Base-by-base conservation (phyloP, 306 rosid species). In the cucumber (Cucumis sativus) region DNA sequence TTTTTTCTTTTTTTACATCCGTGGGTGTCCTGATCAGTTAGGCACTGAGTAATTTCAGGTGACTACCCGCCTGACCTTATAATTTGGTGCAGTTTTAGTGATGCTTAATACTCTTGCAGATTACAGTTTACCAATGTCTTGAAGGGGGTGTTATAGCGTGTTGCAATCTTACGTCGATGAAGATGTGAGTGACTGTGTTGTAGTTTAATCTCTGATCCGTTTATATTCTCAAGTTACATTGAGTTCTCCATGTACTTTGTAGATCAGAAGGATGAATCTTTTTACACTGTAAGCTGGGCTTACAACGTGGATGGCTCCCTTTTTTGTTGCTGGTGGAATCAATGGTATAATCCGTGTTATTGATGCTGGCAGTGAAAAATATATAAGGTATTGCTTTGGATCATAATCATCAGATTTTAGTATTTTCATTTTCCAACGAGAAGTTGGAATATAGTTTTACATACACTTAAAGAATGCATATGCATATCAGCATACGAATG, bases 181-280 rank as follows among this genome's bases (percentile, higher is more conserved):
- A 76, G 97, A 95, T 85, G 99, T 95, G 83, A 85, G 97, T 39
- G 17, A 81, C 23, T 33, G 64, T 79, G 12, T 62, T 80, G 14
- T 62, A n/a, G 25, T 62, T 49, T 25, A 49, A 49, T 49, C 62
- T 14, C 23, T 17, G 20, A 33, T 62, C 4, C 33, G 7, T 63
- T 7, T 47, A 37, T 63, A 33, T 77, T 69, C 20, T 77, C 47
- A 77, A 20, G 49, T 39, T 76, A 15, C 79, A 76, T 58, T 79
- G 73, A 80, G 83, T 79, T 33, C 79, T 76, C 66, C 33, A 79
- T 80, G 75, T 83, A 70, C 77, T 87, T 49, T 87, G 92, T 89
- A 82, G 88, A 88, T 82, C 97, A 95, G 99, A 95, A 92, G 97
- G 96, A 95, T 78, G 99, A 92, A 81, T 90, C 99, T 43, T 95